A percentile compares a stretch with the other conserved stretches of the same genome.
Conservation (phyloP, 306 rosid genomes). For the Elaeagnus macrophylla region DNA sequence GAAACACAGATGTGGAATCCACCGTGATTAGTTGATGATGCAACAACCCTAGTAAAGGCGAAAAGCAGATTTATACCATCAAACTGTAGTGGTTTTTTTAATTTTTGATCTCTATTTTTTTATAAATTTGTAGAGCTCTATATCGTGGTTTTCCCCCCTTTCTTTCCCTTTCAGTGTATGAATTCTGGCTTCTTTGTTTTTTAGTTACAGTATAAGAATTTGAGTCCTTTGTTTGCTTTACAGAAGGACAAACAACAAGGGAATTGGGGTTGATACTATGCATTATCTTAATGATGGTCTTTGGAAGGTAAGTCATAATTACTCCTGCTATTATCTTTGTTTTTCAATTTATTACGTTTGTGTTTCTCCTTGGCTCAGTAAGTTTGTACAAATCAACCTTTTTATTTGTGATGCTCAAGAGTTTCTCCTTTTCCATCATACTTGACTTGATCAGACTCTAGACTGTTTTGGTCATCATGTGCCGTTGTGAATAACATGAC, state of each 20-base stretch:
- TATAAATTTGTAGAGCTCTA: not conserved
- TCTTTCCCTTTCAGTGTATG: not conserved
- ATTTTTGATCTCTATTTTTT: too few species aligned
- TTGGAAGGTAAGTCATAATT: slow-evolving; percentile 69
- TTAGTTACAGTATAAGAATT: slow-evolving; percentile 11
- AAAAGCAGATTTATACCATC: too few species aligned
- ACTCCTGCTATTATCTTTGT: slow-evolving; percentile 9
- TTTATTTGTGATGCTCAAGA: too few species aligned
- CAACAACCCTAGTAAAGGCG: not conserved
- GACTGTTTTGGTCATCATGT: not conserved
- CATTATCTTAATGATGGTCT: slow-evolving; percentile 98
- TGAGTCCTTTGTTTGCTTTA: slow-evolving; percentile 21
- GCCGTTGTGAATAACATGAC: too few species aligned
- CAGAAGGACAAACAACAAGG: slow-evolving; percentile 87
- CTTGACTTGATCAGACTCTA: too few species aligned
- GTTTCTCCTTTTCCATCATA: too few species aligned
- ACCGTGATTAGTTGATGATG: not conserved
- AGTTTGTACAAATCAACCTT: too few species aligned
- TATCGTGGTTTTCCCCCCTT: not conserved
- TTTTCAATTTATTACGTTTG: not conserved
- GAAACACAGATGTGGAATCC: not conserved
- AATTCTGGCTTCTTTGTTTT: not conserved
- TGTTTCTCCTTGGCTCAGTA: not conserved
- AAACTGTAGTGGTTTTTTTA: too few species aligned
- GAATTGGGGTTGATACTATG: slow-evolving; percentile 95